These are phyloP conservation scores for Nyssa sinensis DNA, from an alignment of 148 eudicot species.

Conservation along the genomic window DNA sequence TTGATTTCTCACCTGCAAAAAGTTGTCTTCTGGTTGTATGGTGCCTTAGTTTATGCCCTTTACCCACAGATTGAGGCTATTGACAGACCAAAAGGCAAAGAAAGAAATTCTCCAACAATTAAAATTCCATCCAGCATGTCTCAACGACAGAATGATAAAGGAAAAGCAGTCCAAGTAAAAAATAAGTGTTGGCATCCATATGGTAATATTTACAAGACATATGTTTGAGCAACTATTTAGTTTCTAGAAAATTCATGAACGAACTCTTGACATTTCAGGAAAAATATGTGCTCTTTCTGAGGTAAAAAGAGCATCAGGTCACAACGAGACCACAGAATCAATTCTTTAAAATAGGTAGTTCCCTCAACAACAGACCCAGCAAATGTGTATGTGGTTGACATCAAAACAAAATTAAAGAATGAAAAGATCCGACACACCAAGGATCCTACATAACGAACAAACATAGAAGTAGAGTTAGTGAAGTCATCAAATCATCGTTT, in stretches of 20 bases:
- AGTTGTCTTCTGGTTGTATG: not conserved
- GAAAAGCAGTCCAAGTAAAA: not conserved
- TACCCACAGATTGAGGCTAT: constrained; percentile 21
- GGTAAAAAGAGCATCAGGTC: constrained; percentile 2
- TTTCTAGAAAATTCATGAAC: no score
- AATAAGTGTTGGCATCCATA: constrained; percentile 1
- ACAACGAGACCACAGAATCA: not conserved
- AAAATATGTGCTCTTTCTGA: not conserved
- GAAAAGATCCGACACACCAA: no score
- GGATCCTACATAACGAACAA: no score
- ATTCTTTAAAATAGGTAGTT: no score
- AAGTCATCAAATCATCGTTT: no score
- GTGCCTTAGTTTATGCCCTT: constrained; percentile 9
- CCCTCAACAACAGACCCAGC: no score
- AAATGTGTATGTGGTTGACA: no score
- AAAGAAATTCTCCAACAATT: not conserved
- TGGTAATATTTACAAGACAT: not conserved
- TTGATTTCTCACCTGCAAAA: constrained; percentile 6
- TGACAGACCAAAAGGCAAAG: not conserved
- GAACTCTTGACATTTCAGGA: not conserved
- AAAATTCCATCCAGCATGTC: not conserved
- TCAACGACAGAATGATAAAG: not conserved
- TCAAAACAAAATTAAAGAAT: no score
- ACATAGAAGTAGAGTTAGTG: no score
- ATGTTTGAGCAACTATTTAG: no score